Evolutionary conservation across 2,329 filamentous ascomycete genomes (phyloP).

Genomic region (Ophiostoma sp.): DNA sequence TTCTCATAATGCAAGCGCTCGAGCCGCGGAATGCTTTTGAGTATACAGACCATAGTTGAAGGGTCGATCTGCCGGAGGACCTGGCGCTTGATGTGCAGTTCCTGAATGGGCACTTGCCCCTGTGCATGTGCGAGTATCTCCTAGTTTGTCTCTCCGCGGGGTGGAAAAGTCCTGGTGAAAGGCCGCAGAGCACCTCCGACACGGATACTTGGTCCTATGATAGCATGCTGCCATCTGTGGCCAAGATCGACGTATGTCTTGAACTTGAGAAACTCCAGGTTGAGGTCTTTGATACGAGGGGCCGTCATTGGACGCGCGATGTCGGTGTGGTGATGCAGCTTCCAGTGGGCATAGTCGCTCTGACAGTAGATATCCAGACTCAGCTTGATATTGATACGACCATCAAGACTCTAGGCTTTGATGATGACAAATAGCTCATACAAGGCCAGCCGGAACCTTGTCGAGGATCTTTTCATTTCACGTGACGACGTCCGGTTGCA

Average conservation of each 20-base stretch:
- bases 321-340: neutral
- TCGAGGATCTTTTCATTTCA: neutral
- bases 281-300: neutral
- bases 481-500: neutral
- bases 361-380: neutral
- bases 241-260: neutral
- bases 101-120: neutral
- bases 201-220: neutral
- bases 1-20: neutral
- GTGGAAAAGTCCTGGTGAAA: neutral
- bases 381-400: neutral
- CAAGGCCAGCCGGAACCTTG: neutral
- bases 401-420: neutral
- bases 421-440: neutral
- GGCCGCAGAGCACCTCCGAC: neutral
- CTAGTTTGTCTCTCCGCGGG: neutral
- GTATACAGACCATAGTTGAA: neutral
- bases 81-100: neutral
- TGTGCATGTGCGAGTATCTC: neutral
- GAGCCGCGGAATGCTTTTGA: neutral
- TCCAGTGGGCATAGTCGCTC: neutral
- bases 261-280: neutral
- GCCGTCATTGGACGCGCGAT: neutral
- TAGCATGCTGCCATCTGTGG: neutral
- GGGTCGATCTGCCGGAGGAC: neutral